Evolutionary conservation across 129 eudicot genomes (phyloP).

Genomic region (Pittosporum tobira): DNA sequence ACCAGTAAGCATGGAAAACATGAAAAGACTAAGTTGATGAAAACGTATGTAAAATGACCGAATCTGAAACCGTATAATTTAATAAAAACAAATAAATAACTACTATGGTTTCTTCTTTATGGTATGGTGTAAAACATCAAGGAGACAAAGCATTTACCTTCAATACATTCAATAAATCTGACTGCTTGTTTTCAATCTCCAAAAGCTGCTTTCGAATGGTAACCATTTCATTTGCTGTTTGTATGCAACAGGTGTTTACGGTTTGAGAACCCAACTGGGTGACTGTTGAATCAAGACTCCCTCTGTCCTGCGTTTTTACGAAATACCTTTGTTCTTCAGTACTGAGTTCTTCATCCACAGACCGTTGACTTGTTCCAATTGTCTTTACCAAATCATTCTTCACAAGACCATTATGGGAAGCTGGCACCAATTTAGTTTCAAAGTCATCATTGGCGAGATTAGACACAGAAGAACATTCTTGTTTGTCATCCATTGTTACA

Average conservation of each 20-base stretch:
- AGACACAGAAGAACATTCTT: constrained; percentile 58
- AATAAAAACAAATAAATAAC: not conserved
- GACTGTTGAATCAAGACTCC: constrained; percentile 73
- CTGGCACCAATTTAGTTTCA: constrained; percentile 25
- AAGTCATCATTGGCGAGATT: constrained; percentile 27
- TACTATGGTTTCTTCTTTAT: too few relatives aligned
- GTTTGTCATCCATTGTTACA: constrained; percentile 69
- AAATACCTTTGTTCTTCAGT: constrained; percentile 44
- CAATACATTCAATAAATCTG: constrained; percentile 64
- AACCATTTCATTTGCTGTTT: constrained; percentile 55
- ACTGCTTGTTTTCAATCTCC: constrained; percentile 86
- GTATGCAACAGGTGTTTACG: constrained; percentile 44
- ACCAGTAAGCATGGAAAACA: not conserved
- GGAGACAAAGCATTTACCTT: constrained; percentile 42
- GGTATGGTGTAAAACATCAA: not conserved
- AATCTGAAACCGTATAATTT: not conserved
- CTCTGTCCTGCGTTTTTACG: constrained; percentile 43
- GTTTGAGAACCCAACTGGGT: constrained; percentile 50
- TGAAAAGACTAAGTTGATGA: not conserved
- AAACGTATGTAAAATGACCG: not conserved
- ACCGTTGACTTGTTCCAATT: constrained; percentile 25
- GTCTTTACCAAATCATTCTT: constrained; percentile 32
- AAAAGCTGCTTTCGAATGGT: constrained; percentile 57
- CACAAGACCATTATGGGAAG: constrained; percentile 19
- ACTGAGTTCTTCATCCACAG: constrained; percentile 41